Evolutionary conservation across 352 stramenopile species (phyloP), one percentile per base, ranked within the genome.

Genomic region (Phytophthora pini): DNA sequence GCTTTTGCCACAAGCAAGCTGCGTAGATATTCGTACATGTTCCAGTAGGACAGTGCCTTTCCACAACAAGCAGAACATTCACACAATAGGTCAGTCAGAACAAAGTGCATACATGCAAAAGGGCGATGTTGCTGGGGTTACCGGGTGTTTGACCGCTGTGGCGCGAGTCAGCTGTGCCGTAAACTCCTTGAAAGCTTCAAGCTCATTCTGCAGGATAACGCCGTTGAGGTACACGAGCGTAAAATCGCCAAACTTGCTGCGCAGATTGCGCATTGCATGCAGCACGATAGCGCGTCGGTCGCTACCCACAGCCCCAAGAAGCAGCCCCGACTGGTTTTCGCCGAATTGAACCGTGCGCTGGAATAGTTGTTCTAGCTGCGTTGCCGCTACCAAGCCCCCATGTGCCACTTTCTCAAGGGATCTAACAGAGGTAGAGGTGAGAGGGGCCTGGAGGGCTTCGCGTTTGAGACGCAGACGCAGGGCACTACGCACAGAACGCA

Each of bases 21-120:
- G n/a, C 87, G 82, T 39, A 95, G 70, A 54, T 93, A 93, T 47
- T 80, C 76, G 68, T 95, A 94, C 85, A 95, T 94, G 53, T 87
- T 93, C 75, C 73, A 90, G 58, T 93, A 95, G 9, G 85, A 87
- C 20, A 94, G 56, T 26, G 52, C 52, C 77, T 89, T 61, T 5
- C 22, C 56, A 20, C 13, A 17, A 56, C 17, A 26, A 56, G 55
- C 6, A 11, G 17, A 31, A 55, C 8, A 55, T 17, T 10, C 9
- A 38, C 13, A 40, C 32, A 32, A 1, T 22, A 41, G 31, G 12
- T 32, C 44, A 43, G 9, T 32, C 29, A 32, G 29, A 32, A 32
- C 7, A 32, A 32, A 32, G 29, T 32, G 29, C 7, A 32, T 32
- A 32, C 29, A 32, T 32, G 29, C 7, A 32, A 32, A 32, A 32